phyloP scores from a whole-genome alignment of 2,329 filamentous ascomycete species.

The Fusarium acutatum region DNA sequence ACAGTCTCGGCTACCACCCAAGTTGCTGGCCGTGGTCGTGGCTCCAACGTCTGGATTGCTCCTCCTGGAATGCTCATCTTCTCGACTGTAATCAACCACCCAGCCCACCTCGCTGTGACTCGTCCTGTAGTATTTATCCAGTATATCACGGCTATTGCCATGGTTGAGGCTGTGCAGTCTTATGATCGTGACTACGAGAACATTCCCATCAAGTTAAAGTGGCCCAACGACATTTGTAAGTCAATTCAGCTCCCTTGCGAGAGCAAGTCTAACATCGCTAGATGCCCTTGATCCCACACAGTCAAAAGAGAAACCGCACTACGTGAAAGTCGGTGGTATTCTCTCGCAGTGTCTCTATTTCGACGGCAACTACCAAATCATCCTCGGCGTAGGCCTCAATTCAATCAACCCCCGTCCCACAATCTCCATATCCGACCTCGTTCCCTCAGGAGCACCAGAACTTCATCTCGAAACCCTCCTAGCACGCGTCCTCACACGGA shows the following conservation, averaged over 20 bases:
- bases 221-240: slow-evolving; percentile 94
- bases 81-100: slow-evolving; percentile 87
- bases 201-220: slow-evolving; percentile 88
- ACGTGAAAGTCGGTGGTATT: slow-evolving; percentile 93
- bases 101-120: slow-evolving; percentile 72
- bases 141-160: slow-evolving; percentile 89
- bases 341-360: slow-evolving; percentile 88
- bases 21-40: slow-evolving; percentile 86
- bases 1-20: slow-evolving; percentile 88
- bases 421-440: slow-evolving; percentile 81
- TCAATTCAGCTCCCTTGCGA: rapidly evolving
- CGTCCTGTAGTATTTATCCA: slow-evolving; percentile 93
- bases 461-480: slow-evolving; percentile 83
- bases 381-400: slow-evolving; percentile 89
- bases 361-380: slow-evolving; percentile 79
- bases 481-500: slow-evolving; percentile 78
- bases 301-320: slow-evolving; percentile 57
- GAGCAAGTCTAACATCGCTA: slow-evolving; percentile 33
- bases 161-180: slow-evolving; percentile 81
- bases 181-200: slow-evolving; percentile 81
- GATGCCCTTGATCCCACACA: slow-evolving; percentile 72
- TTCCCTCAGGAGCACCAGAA: slow-evolving; percentile 59
- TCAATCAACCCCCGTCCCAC: slow-evolving; percentile 85
- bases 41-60: slow-evolving; percentile 93
- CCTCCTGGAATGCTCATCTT: slow-evolving; percentile 88